Base-by-base conservation (phyloP, 257 asterid species). In the Ajuga chamaepitys region DNA sequence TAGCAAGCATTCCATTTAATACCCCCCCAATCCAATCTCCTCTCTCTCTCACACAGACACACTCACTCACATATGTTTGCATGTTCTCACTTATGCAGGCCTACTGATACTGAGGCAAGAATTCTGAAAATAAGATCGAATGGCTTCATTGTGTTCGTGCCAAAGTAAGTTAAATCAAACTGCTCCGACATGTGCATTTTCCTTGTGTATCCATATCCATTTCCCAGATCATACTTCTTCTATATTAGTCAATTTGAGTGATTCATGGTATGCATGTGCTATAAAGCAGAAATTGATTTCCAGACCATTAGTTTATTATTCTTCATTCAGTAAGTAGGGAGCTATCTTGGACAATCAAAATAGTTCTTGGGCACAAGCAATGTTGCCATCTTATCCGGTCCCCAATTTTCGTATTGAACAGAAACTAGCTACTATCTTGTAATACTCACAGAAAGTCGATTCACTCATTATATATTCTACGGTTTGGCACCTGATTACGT, bases 101-200 rank as follows among this genome's bases (percentile, higher is more conserved):
- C 97, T 20, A 87, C 95, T n/a, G 99, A 93, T 63, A 80, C 97
- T 2, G 99, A 93, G 71, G 99, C 89, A 20, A 87, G 96, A 83
- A 82, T 93, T 58, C 77, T 89, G 77, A 93, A 93, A 82, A 84
- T 93, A 67, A 83, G 99, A 78, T 77, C 95, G 5, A 93, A 89
- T 42, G 99, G 99, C 71, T 89, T 93, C 90, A 87, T 89, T 10
- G 97, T 88, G 30, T 89, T 93, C 66, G 96, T 93, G 59, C 97
- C 99, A 53, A 82, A 89, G 97, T 93, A 83, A 67, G 90, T 42
- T 64, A 40, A 1, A 50, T 58, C 28, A 70, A 51, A 34, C 24
- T 37, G 62, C 41, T 58, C 5, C 4, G 57, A 46, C n/a, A 38
- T 51, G 16, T 48, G 18, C 37, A 3, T 35, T 14, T 30, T 25